Base-by-base conservation (phyloP, 1,284 basidiomycete species). In the Malassezia sp. region DNA sequence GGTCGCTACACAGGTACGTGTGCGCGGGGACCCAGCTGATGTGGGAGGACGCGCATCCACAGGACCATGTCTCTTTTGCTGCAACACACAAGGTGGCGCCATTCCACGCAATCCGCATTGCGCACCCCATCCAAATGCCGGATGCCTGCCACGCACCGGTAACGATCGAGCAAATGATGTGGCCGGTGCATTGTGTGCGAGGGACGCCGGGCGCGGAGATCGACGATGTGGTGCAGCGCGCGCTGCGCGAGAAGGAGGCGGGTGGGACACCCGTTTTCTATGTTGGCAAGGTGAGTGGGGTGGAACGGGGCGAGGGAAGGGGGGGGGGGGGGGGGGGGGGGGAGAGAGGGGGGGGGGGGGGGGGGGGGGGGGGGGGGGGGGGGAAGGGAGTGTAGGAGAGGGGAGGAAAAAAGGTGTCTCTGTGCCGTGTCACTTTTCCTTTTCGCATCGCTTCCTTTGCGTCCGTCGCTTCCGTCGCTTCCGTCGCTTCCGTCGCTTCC, bases 1-100 rank as follows among this genome's bases (percentile, higher is more conserved):
- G 31, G 46, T 52, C 14, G 47, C 43, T 7, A 49, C 47, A 15
- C 49, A 72, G 74, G 69, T 34, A 34, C 3, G 32, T 34, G 2
- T 12, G 32, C 17, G 11, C 32, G 10, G 14, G 32, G 14, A 29
- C 8, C 9, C 32, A n/a, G 10, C 10, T 17, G 17, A 20, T n/a
- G n/a, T n/a, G n/a, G n/a, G 14, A 45, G 37, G 48, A 72, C 49
- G 60, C 71, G 52, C 81, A 83, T 63, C 81, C 80, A 0, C 57
- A 59, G 4, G 60, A 71, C 14, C 80, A 83, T 71, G 72, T 82
- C 56, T 80, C 79, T 14, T 83, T 83, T 67, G 79, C 79, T 0
- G 74, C 75, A 5, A 72, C 73, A n/a, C 78, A 81, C 62, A 59
- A 56, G 42, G 39, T 38, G 11, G 39, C 40, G 53, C 68, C 75